phyloP scores from a whole-genome alignment of 2,329 filamentous ascomycete species.

The Coniochaeta sp. region DNA sequence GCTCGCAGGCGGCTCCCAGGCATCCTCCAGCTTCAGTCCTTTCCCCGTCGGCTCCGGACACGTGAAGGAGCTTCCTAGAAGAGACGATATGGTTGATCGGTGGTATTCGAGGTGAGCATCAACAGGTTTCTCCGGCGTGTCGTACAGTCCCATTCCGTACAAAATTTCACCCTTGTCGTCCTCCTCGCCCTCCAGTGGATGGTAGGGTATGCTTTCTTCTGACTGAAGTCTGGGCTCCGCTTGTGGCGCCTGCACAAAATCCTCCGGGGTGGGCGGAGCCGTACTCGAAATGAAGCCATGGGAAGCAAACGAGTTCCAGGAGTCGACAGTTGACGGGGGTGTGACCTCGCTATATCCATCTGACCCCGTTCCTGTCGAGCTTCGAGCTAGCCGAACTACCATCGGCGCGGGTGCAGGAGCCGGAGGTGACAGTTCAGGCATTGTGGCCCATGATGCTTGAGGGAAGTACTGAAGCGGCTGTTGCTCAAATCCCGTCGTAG shows the following conservation, averaged over 20 bases:
- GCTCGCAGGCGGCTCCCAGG: constrained; percentile 62
- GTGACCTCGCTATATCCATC: constrained; percentile 9
- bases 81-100: constrained; percentile 43
- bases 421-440: constrained; percentile 6
- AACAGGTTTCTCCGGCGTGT: constrained; percentile 53
- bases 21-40: constrained; percentile 74
- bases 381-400: not conserved
- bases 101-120: constrained; percentile 47
- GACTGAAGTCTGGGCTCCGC: constrained; percentile 34
- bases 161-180: constrained; percentile 61
- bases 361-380: not conserved
- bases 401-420: not conserved
- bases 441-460: constrained; percentile 28
- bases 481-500: constrained; percentile 31
- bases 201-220: constrained; percentile 42
- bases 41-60: constrained; percentile 51
- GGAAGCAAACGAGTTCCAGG: constrained; percentile 38
- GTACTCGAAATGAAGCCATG: constrained; percentile 37
- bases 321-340: constrained; percentile 12
- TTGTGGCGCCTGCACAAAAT: constrained; percentile 45
- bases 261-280: constrained; percentile 53
- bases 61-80: constrained; percentile 44
- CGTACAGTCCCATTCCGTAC: constrained; percentile 78
- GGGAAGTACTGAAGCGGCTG: constrained; percentile 31
- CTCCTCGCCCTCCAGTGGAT: constrained; percentile 30